Evolutionary conservation across 257 asterid species (phyloP).

Genomic region (Thymus mandschuricus): DNA sequence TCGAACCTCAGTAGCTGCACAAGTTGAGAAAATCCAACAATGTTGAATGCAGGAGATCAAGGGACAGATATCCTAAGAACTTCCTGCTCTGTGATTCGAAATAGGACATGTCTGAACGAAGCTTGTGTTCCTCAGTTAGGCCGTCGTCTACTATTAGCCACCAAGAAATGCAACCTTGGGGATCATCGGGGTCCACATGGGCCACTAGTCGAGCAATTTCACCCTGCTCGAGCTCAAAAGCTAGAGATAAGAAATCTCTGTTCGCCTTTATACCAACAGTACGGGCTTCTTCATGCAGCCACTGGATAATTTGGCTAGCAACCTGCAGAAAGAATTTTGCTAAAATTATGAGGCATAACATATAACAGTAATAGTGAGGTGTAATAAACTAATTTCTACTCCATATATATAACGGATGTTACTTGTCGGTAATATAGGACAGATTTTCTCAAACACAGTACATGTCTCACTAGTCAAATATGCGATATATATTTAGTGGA

Average conservation of each 20-base stretch:
- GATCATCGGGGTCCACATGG: constrained; percentile 80
- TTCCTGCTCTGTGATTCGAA: constrained; percentile 68
- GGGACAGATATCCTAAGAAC: constrained; percentile 75
- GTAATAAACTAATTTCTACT: neutral
- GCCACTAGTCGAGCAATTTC: constrained; percentile 74
- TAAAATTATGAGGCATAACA: neutral
- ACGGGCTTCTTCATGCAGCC: constrained; percentile 91
- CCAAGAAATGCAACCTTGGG: constrained; percentile 93
- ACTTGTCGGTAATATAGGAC: too few relatives aligned
- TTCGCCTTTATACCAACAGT: constrained; percentile 76
- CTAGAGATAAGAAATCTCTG: constrained; percentile 77
- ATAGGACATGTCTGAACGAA: constrained; percentile 45
- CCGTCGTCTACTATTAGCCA: constrained; percentile 79
- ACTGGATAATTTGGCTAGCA: constrained; percentile 85
- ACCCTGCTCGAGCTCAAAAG: constrained; percentile 88
- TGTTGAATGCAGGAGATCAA: constrained; percentile 68
- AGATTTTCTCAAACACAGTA: too few relatives aligned
- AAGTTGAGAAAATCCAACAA: constrained; percentile 74
- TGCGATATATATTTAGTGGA: too few relatives aligned
- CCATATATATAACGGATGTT: too few relatives aligned
- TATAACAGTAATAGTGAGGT: neutral
- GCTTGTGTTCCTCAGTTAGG: constrained; percentile 54
- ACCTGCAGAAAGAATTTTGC: constrained; percentile 44
- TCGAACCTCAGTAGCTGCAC: constrained; percentile 54
- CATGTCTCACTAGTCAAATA: too few relatives aligned